A percentile compares a stretch with the other conserved stretches of the same genome.
Conservation (phyloP, 1,284 basidiomycete species). For the Microbotryum lychnidis-dioicae region DNA sequence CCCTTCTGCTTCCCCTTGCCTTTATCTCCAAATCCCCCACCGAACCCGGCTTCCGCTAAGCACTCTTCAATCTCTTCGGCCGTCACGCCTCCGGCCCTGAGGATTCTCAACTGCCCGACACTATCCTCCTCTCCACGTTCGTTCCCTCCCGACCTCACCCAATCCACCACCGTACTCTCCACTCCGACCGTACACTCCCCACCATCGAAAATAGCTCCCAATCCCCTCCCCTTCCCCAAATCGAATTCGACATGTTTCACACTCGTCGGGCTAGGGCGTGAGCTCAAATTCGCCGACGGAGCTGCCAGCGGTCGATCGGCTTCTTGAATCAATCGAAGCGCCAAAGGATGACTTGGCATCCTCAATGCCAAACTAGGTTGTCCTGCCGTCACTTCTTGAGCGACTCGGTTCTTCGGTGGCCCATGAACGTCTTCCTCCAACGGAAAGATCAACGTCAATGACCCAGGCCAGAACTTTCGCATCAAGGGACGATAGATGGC, state of each 20-base stretch:
- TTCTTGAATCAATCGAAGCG: constrained; percentile 75
- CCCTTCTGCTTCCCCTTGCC: constrained; percentile 30
- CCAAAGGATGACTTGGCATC: constrained; percentile 89
- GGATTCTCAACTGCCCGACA: constrained; percentile 53
- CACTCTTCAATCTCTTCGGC: constrained; percentile 73
- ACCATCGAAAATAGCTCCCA: constrained; percentile 83
- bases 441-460: constrained; percentile 87
- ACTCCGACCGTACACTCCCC: constrained; percentile 81
- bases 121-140: constrained; percentile 45
- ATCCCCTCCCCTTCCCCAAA: constrained; percentile 50
- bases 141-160: constrained; percentile 43
- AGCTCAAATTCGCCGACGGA: constrained; percentile 90
- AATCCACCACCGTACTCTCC: constrained; percentile 94
- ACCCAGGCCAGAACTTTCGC: constrained; percentile 86
- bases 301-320: constrained; percentile 76
- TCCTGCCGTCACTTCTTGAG: constrained; percentile 51
- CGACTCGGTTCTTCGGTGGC: constrained; percentile 47
- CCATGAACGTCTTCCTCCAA: constrained; percentile 35
- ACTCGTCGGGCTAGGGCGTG: constrained; percentile 87
- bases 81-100: constrained; percentile 86
- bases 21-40: neutral
- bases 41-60: constrained; percentile 44
- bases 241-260: constrained; percentile 79
- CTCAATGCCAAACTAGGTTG: constrained; percentile 81
- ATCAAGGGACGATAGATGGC: constrained; percentile 63